Percentiles rank a stretch among this genome's conserved stretches.
These are phyloP conservation scores for Pseudophaeomoniella oleicola DNA, from an alignment of 2,329 filamentous ascomycete species.

Conservation along the genomic window DNA sequence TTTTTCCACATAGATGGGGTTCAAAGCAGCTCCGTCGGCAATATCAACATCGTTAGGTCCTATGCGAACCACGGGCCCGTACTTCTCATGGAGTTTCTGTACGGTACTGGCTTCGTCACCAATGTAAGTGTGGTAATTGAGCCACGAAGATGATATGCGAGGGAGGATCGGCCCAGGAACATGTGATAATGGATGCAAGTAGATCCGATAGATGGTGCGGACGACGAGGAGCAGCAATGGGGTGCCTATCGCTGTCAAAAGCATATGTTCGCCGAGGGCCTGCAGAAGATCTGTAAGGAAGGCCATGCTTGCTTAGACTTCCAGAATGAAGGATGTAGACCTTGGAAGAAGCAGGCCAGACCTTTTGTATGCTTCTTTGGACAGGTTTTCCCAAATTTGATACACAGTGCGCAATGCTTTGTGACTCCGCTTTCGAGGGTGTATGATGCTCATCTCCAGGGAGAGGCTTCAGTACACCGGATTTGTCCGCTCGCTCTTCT, in stretches of 20 bases:
- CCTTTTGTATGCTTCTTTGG: no score
- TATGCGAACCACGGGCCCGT: conserved; percentile 21
- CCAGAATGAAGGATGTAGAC: no score
- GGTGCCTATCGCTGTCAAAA: background rate
- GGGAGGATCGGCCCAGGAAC: conserved; percentile 24
- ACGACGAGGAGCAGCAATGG: conserved; percentile 2
- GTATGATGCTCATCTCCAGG: no score
- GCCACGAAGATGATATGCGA: conserved; percentile 18
- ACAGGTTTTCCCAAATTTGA: no score
- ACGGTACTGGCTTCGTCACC: conserved; percentile 18
- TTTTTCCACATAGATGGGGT: conserved; percentile 34
- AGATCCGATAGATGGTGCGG: conserved; percentile 18
- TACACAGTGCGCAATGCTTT: no score
- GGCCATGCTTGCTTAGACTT: background rate
- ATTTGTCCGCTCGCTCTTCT: no score
- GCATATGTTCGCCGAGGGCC: background rate
- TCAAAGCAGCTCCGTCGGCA: conserved; percentile 28
- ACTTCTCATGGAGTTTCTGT: conserved; percentile 17
- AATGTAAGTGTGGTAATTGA: conserved; percentile 17
- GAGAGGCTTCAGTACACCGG: no score
- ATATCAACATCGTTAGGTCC: conserved; percentile 27
- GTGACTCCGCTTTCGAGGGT: no score
- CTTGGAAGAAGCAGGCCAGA: no score
- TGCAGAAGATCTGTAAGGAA: background rate
- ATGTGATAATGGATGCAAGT: conserved; percentile 23